phyloP scores from a whole-genome alignment of 805 yeast genomes.

The Metschnikowia dekortorum region DNA sequence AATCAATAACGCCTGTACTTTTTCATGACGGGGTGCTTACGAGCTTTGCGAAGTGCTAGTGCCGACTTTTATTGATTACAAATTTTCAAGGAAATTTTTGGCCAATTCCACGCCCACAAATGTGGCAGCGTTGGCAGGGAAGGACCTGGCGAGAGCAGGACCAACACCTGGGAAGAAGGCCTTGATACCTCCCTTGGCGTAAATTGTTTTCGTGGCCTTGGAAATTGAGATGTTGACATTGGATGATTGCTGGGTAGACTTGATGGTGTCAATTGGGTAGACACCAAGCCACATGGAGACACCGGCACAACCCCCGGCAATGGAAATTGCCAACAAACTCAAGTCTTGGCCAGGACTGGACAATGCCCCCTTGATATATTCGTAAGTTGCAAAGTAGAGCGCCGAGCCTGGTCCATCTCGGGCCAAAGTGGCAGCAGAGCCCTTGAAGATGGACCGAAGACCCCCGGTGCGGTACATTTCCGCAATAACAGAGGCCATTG shows the following conservation, averaged over 20 bases:
- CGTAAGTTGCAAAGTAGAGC: conserved; percentile 91
- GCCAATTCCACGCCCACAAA: conserved; percentile 93
- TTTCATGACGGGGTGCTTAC: background rate
- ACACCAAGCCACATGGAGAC: conserved; percentile 95
- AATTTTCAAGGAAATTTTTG: conserved; percentile 35
- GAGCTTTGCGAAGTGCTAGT: background rate
- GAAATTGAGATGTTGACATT: conserved; percentile 50
- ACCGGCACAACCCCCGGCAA: conserved; percentile 96
- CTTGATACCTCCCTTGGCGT: conserved; percentile 71
- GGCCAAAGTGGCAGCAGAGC: conserved; percentile 86
- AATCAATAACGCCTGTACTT: conserved; percentile 8
- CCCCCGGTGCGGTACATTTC: conserved; percentile 80
- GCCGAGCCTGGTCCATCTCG: conserved; percentile 99
- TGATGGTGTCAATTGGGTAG: conserved; percentile 94
- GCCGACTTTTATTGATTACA: conserved; percentile 8
- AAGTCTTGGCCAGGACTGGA: conserved; percentile 53
- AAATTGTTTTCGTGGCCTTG: conserved; percentile 65
- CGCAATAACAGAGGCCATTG: conserved; percentile 58
- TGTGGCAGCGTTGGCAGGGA: conserved; percentile 99
- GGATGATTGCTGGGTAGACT: conserved; percentile 74
- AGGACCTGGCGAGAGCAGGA: conserved; percentile 88
- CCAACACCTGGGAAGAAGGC: conserved; percentile 98
- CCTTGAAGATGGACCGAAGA: conserved; percentile 77
- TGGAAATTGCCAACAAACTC: conserved; percentile 68
- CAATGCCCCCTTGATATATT: conserved; percentile 62